Evolutionary conservation across 257 asterid species (phyloP), one percentile per base, ranked within the genome.

Genomic region (Solanum rostratum): DNA sequence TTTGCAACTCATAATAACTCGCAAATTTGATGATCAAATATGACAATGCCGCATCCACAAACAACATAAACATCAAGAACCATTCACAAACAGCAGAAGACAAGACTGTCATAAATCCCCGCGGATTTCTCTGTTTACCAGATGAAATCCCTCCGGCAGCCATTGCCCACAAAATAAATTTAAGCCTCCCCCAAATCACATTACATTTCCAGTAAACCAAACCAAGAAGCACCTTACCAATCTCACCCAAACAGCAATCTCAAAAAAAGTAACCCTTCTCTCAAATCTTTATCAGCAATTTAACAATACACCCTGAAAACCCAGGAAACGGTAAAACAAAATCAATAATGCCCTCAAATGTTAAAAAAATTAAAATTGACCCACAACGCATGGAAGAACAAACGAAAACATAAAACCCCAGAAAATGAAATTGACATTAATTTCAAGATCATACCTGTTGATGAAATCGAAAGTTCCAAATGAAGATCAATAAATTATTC

Each of bases 81-180:
- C 99, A 96, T 85, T 95, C 98, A 80, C 96, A 96, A 52, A 90
- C 94, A 22, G 98, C 98, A 22, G 92, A 93, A 71, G 98, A 95
- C 88, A 96, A 89, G 52, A 92, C 85, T 39, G 85, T 81, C 93
- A 88, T 89, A 81, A 91, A 89, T 86, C 92, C 94, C 60, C 65
- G 55, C 30, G 87, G 88, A 65, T 85, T 88, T 82, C 84, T 85
- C 87, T 84, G 89, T 83, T 85, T 90, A 76, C 69, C 68, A 76
- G 88, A 85, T 62, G 94, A 88, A 84, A 86, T 68, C 85, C 92
- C 92, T 49, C 43, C 62, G 24, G 88, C 86, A 85, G 91, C 94
- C 98, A 93, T 92, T 84, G 85, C 87, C 87, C 83, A 43, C 84
- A 54, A 84, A 81, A 80, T 20, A 60, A 74, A 3, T 15, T 24